Base-by-base conservation (phyloP, 805 yeast species). In the Saccharomycopsis sp. region DNA sequence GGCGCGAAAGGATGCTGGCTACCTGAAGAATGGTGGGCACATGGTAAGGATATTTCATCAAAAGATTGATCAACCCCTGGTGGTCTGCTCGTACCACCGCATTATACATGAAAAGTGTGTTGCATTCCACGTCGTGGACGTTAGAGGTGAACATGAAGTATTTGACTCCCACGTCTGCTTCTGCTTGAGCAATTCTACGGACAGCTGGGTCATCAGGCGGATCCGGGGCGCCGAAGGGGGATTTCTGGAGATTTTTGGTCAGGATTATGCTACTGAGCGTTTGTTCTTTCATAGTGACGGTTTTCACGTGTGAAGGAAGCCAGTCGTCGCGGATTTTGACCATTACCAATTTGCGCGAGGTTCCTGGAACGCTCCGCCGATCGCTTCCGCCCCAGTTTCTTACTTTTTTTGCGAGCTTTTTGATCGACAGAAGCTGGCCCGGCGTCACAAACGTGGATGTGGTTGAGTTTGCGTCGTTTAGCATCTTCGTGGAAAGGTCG, bases 371-470 rank as follows among this genome's bases (percentile, higher is more conserved):
- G 3, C 82, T 73, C 52, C 86, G 71, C 61, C 84, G 81, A 65
- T 89, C 95, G 61, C 81, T 79, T 0, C 96, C 96, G 51, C 90
- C 87, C 96, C 96, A 89, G 23, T 90, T 91, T 64, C 88, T 77
- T 0, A 88, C 82, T n/a, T 71, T 78, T 61, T 70, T 77, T 34
- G 73, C 71, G 54, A 75, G 55, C 48, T 69, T 77, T 64, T 82
- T 85, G 63, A 85, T 80, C 65, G 84, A 89, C 54, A 76, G 80
- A 57, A 87, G 69, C 18, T 82, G 79, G 61, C 85, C 91, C 0
- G 91, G 92, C 0, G 87, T 79, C 0, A 83, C 79, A 40, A 85
- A 81, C 1, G 84, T 74, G 0, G 91, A 82, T 0, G 91, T 79
- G n/a, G 89, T 81, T 1, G 87, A 78, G 64, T 86, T 87, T 0